A percentile compares a stretch with the other conserved stretches of the same genome.
These are phyloP conservation scores for Neoarthrinium moseri DNA, from an alignment of 2,329 filamentous ascomycete species.

Conservation along the genomic window DNA sequence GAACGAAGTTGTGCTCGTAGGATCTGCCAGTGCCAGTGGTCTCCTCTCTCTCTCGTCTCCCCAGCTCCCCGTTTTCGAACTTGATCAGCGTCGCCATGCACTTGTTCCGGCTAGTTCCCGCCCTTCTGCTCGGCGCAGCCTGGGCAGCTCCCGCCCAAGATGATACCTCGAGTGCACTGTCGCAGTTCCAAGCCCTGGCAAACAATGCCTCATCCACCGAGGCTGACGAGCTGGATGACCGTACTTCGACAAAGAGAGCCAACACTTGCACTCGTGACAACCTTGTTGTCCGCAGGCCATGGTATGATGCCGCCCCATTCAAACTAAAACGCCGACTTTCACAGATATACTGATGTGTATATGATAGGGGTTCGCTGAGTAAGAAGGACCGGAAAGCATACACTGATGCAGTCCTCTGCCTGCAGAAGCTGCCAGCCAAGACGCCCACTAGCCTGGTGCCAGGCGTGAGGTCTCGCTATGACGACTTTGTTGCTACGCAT, in stretches of 20 bases:
- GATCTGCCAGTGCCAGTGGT: too few relatives aligned
- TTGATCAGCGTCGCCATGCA: too few relatives aligned
- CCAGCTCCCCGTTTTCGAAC: too few relatives aligned
- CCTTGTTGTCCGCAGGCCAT: background rate
- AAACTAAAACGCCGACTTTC: too few relatives aligned
- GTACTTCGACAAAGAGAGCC: background rate
- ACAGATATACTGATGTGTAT: too few relatives aligned
- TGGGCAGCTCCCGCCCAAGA: background rate
- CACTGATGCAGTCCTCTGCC: conserved; percentile 18
- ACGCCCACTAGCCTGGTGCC: conserved; percentile 15
- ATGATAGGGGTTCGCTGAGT: conserved; percentile 14
- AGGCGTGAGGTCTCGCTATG: conserved; percentile 20
- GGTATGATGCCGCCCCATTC: too few relatives aligned
- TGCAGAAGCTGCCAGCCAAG: conserved; percentile 16
- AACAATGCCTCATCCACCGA: background rate
- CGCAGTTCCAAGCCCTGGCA: background rate
- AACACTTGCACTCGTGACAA: background rate
- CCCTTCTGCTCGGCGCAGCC: background rate
- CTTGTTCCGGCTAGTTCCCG: background rate
- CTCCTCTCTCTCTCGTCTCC: too few relatives aligned
- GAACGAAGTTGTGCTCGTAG: too few relatives aligned
- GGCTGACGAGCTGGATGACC: background rate
- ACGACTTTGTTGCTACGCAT: conserved; percentile 25
- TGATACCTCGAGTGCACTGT: background rate
- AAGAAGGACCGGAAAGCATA: conserved; percentile 16